Evolutionary conservation across 225 moss, liverwort and hornwort species (phyloP), one percentile per base, ranked within the genome.

Genomic region (Marchantia paleacea): DNA sequence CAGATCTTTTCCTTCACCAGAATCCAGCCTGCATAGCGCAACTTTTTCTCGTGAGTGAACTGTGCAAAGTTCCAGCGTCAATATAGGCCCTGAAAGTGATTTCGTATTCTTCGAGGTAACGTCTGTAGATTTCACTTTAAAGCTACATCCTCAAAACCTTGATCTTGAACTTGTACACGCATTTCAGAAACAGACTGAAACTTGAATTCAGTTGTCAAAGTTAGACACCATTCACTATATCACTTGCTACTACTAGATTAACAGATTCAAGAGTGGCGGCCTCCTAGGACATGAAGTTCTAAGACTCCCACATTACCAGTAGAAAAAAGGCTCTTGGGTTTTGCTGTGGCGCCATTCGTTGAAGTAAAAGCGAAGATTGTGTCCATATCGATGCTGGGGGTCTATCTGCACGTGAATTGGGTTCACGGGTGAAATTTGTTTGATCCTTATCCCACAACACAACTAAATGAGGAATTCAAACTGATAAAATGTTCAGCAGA

Each of bases 301-400:
- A 22, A 61, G 25, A 57, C 31, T 62, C 4, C 47, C 10, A 75
- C 72, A 10, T 39, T 52, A 97, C 94, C 94, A 97, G 87, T 91
- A 92, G 75, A 92, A 97, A 83, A 97, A 97, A 11, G 97, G 92
- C 83, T 97, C 85, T 12, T 78, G 24, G 64, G 97, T 97, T 60
- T 78, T 62, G 82, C 88, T 88, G 55, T 85, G 89, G 69, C 84
- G 80, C 97, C 97, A 97, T 25, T 82, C 78, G 76, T 89, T 78
- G 66, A 90, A 94, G 79, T 92, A 97, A 69, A 87, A 92, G 25
- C 83, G 84, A 69, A 97, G 78, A 88, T 94, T 97, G 78, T 94
- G 97, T 48, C 97, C 97, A 83, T 94, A 97, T 24, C 97, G 92
- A 85, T 97, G 97, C 84, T 65, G 83, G 3, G 93, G 90, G 83